These are phyloP conservation scores for Isabelozyma gotoi DNA, from an alignment of 805 yeast species.

Conservation along the genomic window DNA sequence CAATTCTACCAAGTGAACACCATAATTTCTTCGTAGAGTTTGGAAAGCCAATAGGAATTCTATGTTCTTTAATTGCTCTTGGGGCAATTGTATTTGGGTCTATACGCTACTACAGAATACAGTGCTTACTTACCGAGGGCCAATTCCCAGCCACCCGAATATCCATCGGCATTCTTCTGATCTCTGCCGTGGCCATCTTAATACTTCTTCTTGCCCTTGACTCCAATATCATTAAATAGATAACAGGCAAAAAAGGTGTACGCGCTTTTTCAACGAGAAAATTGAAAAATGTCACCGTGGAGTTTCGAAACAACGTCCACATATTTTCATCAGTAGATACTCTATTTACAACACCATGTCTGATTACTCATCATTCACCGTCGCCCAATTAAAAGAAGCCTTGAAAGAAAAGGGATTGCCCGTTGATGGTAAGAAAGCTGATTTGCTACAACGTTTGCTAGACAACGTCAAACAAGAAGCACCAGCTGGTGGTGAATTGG, in stretches of 20 bases:
- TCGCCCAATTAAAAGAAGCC: conserved; percentile 78
- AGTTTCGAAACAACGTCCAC: not conserved
- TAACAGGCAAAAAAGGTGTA: not conserved
- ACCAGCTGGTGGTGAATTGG: conserved; percentile 17
- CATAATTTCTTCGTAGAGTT: conserved; percentile 6
- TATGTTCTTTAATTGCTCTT: conserved; percentile 15
- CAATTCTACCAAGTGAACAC: conserved; percentile 1
- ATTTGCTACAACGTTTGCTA: conserved; percentile 62
- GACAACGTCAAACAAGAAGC: conserved; percentile 47
- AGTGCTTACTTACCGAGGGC: conserved; percentile 16
- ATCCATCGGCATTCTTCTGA: conserved; percentile 15
- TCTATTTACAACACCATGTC: conserved; percentile 34
- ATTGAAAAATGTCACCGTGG: not conserved
- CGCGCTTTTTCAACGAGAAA: not conserved
- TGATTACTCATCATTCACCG: conserved; percentile 65
- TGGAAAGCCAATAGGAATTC: conserved; percentile 15
- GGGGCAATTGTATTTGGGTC: conserved; percentile 19
- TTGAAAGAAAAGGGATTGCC: conserved; percentile 68
- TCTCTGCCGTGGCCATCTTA: conserved; percentile 16
- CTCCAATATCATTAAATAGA: not conserved
- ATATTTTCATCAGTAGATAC: not conserved
- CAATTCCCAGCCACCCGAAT: conserved; percentile 24
- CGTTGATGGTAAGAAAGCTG: conserved; percentile 77
- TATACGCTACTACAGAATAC: conserved; percentile 24
- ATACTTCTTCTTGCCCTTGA: conserved; percentile 13